Percentiles rank a stretch among this genome's conserved stretches.
These are phyloP conservation scores for Cymodocea nodosa DNA, from an alignment of 116 monocot species.

Conservation along the genomic window DNA sequence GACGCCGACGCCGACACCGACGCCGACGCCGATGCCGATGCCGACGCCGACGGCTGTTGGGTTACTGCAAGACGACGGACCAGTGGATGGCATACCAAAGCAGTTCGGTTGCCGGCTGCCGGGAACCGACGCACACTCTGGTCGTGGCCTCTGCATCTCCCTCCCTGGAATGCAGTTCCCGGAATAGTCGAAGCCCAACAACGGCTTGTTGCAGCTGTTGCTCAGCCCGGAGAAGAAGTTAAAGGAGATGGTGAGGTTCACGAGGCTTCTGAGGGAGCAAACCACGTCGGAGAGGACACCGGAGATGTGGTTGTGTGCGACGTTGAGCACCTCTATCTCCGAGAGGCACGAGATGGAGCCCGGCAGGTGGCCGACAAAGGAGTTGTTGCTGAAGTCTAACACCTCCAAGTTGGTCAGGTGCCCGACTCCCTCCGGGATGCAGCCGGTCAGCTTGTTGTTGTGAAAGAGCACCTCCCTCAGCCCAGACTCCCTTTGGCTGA, in stretches of 20 bases:
- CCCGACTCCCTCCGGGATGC: slow-evolving; percentile 75
- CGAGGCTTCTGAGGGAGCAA: slow-evolving; percentile 50
- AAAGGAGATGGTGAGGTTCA: slow-evolving; percentile 60
- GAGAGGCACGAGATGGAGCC: slow-evolving; percentile 48
- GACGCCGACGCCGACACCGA: neutral
- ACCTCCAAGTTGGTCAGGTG: slow-evolving; percentile 45
- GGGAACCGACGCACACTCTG: slow-evolving; percentile 33
- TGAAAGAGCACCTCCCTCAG: slow-evolving; percentile 49
- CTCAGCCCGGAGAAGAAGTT: slow-evolving; percentile 83
- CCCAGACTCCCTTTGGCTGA: slow-evolving; percentile 15
- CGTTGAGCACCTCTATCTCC: slow-evolving; percentile 67
- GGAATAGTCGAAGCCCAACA: slow-evolving; percentile 56
- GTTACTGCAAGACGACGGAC: slow-evolving; percentile 1
- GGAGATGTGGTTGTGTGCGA: slow-evolving; percentile 67
- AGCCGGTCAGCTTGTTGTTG: slow-evolving; percentile 80
- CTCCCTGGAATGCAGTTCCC: slow-evolving; percentile 73
- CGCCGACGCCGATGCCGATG: neutral
- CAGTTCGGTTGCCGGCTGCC: neutral
- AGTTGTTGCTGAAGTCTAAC: slow-evolving; percentile 81
- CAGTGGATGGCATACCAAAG: neutral
- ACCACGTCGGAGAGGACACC: slow-evolving; percentile 62
- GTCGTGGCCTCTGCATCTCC: slow-evolving; percentile 56
- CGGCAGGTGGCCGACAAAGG: slow-evolving; percentile 52
- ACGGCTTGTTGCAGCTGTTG: slow-evolving; percentile 35
- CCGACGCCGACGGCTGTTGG: neutral